A percentile compares a stretch with the other conserved stretches of the same genome.
phyloP scores from a whole-genome alignment of 805 yeast species.

The Scheffersomyces stipitis region DNA sequence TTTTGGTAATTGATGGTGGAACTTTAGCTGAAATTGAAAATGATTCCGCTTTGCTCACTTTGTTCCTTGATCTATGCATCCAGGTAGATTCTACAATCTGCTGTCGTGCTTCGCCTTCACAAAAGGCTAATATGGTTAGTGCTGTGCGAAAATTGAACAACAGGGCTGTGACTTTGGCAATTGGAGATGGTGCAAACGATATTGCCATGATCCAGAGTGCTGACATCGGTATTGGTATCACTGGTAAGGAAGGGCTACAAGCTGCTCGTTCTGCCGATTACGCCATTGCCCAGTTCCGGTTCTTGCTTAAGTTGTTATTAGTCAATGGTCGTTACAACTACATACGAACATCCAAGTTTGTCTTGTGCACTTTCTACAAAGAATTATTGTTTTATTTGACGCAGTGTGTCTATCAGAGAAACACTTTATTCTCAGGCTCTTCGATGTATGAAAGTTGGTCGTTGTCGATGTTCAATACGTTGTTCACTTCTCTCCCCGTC shows the following conservation, averaged over 20 bases:
- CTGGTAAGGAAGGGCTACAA: conserved; percentile 95
- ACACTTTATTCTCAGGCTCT: conserved; percentile 87
- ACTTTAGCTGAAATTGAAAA: conserved; percentile 72
- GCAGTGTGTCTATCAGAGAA: conserved; percentile 83
- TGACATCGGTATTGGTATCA: conserved; percentile 95
- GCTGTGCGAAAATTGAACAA: conserved; percentile 72
- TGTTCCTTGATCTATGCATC: conserved; percentile 82
- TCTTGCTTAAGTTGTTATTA: conserved; percentile 71
- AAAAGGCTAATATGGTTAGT: conserved; percentile 86
- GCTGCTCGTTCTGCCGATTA: conserved; percentile 96
- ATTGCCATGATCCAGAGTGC: conserved; percentile 99
- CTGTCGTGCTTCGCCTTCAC: conserved; percentile 96
- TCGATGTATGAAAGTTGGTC: conserved; percentile 96
- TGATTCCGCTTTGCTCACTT: conserved; percentile 68
- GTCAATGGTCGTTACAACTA: conserved; percentile 98
- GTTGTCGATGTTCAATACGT: conserved; percentile 92
- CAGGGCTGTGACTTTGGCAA: conserved; percentile 81
- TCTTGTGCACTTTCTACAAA: conserved; percentile 91
- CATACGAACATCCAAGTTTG: conserved; percentile 86
- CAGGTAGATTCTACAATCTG: conserved; percentile 88
- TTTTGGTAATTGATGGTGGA: conserved; percentile 91
- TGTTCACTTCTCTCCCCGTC: conserved; percentile 91
- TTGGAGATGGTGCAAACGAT: conserved; percentile 99
- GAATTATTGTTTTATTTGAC: conserved; percentile 87
- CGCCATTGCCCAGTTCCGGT: conserved; percentile 92